Evolutionary conservation across 768 basidiomycete species (phyloP), one percentile per base, ranked within the genome.

Genomic region (Heimioporus sp.): DNA sequence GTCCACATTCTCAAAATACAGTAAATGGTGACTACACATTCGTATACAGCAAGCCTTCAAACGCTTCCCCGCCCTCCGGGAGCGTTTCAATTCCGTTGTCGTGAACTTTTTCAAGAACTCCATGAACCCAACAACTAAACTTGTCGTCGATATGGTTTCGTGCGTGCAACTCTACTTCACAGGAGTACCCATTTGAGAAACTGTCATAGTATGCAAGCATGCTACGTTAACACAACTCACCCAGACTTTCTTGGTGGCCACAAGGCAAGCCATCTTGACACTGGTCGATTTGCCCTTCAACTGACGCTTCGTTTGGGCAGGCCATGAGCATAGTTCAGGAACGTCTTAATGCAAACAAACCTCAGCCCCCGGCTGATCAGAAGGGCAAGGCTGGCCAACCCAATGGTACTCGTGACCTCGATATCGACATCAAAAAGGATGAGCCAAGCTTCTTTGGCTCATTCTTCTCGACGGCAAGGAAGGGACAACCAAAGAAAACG

Each of bases 201-300:
- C 48, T 44, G 48, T 47, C 19, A 37, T 52, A 93, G 90, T 34
- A 98, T 98, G 94, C 96, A 98, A 76, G 93, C 95, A 35, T 96
- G 93, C 69, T 99, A 98, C 67, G 88, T 99, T 63, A 99, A 99
- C 74, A 98, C 97, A 13, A 98, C 96, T 1, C 97, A 99, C 67
- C 97, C 97, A 2, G 97, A 99, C 73, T 98, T 99, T 75, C 82
- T 99, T 66, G 90, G 85, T 55, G 97, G 97, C 20, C 96, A 99
- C 74, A 94, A 88, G 74, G 88, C 79, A 49, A 36, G 64, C 62
- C 16, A 10, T 41, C 31, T 51, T 51, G 8, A 40, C 38, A 9
- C 20, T 20, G 12, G 40, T 43, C 16, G 20, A 17, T 24, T 16
- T 17, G 4, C 38, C 10, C 35, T 36, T 32, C 36, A 43, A 43